These are phyloP conservation scores for Paecilomyces formosus DNA, from an alignment of 2,329 filamentous ascomycete species.

Conservation along the genomic window DNA sequence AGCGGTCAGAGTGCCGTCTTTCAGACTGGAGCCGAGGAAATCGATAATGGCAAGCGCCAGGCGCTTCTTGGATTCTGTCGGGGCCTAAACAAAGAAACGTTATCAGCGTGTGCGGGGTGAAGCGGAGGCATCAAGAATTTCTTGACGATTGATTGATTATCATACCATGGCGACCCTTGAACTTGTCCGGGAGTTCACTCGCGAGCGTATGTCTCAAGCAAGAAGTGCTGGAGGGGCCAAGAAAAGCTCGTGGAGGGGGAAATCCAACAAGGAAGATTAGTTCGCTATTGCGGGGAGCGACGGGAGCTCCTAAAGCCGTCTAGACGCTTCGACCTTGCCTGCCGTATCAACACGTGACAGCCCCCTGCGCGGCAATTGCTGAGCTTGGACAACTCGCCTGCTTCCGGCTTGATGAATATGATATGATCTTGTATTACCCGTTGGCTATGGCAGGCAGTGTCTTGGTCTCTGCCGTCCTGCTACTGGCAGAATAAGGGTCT, in stretches of 20 bases:
- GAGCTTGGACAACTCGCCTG: not conserved
- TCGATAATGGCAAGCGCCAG: constrained; percentile 96
- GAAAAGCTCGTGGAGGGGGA: not conserved
- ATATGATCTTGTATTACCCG: not conserved
- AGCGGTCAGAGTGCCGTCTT: constrained; percentile 77
- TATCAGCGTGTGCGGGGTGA: not conserved
- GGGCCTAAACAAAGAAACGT: constrained; percentile 20
- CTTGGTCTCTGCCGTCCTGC: constrained; percentile 13
- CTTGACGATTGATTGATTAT: not conserved
- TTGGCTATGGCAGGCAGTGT: constrained; percentile 14
- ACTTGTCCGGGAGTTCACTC: not conserved
- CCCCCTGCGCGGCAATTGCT: not conserved
- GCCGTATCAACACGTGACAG: constrained; percentile 8
- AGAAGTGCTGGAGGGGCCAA: not conserved
- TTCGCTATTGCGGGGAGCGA: constrained; percentile 10
- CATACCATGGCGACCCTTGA: constrained; percentile 4
- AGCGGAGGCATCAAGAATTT: not conserved
- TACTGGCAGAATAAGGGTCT: constrained; percentile 14
- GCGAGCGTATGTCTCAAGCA: not conserved
- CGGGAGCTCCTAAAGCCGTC: constrained; percentile 3
- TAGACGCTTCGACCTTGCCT: constrained; percentile 8
- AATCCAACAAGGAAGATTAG: too few species aligned
- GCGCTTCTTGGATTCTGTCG: constrained; percentile 62
- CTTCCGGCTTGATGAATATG: not conserved
- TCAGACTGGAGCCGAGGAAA: constrained; percentile 77